Evolutionary conservation across 2,329 filamentous ascomycete species (phyloP), one percentile per base, ranked within the genome.

Genomic region (Phaeoacremonium minimum): DNA sequence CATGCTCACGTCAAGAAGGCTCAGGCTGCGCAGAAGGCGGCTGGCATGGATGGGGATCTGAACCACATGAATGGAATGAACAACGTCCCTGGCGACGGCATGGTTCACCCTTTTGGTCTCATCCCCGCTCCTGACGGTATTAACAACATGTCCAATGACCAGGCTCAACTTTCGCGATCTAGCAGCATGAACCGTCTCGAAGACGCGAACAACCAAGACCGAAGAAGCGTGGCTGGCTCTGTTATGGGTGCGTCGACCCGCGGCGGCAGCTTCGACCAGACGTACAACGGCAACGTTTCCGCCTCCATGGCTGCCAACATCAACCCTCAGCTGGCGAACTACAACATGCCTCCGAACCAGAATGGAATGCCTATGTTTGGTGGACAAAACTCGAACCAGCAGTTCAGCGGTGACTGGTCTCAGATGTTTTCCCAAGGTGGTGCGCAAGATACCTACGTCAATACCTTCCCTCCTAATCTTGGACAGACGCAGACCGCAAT

Each of bases 1-100:
- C 86, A 91, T 63, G 85, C 87, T 46, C 87, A 94, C 64, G 75
- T 93, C 55, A 91, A 89, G 71, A 90, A 89, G 67, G 75, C 78
- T 52, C 73, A 77, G 44, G 68, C 73, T 42, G 69, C 71, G 15
- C 75, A 81, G 52, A 78, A 82, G 61, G 61, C 64, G 32, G 48
- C 53, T 42, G 66, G 67, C 68, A 33, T 64, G 75, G 74, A 78
- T 29, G 65, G 64, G 39, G 71, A 75, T 45, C 68, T 82, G 56
- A 69, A 71, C 56, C 75, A 80, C 46, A 71, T 83, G 53, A 77
- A 77, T 50, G 74, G 73, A 48, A 67, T 82, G 61, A 67, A 71
- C 60, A 75, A 71, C 58, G 71, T 80, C 56, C 65, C 70, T 45
- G 63, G 64, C 48, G 73, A 80, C 46, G 69, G 70, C 53, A 73